These are phyloP conservation scores for Populus simonii DNA, from an alignment of 345 rosid genomes.

Conservation along the genomic window DNA sequence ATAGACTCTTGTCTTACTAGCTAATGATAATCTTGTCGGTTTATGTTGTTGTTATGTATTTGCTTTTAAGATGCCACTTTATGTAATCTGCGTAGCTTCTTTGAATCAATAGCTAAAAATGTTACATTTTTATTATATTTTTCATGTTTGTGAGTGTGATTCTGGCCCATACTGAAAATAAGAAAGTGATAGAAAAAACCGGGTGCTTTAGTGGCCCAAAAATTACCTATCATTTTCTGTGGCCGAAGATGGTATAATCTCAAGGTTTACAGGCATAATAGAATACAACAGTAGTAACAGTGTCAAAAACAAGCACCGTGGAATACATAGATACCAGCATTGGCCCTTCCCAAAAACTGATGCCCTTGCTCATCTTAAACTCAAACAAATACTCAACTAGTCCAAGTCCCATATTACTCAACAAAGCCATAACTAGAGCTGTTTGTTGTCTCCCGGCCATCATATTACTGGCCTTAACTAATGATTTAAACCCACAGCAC, in stretches of 20 bases:
- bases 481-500: slow-evolving; percentile 24
- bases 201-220: not conserved
- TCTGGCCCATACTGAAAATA: not conserved
- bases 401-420: slow-evolving; percentile 16
- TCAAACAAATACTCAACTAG: slow-evolving; percentile 19
- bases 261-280: slow-evolving; percentile 33
- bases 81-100: not conserved
- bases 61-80: not conserved
- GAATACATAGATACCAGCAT: slow-evolving; percentile 28
- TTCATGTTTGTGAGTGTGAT: not conserved
- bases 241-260: not conserved
- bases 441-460: slow-evolving; percentile 30
- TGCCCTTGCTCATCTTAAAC: slow-evolving; percentile 18
- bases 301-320: slow-evolving; percentile 22
- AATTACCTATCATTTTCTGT: not conserved
- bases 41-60: too few species aligned
- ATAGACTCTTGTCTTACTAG: not conserved
- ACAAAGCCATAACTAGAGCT: slow-evolving; percentile 24
- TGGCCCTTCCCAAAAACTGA: slow-evolving; percentile 18
- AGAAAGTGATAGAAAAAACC: not conserved
- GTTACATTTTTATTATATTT: not conserved
- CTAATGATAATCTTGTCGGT: too few species aligned
- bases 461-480: slow-evolving; percentile 27
- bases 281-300: slow-evolving; percentile 25
- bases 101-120: not conserved